A percentile compares a stretch with the other conserved stretches of the same genome.
Evolutionary conservation across 768 basidiomycete species (phyloP).

Genomic region (Pleurotus giganteus): DNA sequence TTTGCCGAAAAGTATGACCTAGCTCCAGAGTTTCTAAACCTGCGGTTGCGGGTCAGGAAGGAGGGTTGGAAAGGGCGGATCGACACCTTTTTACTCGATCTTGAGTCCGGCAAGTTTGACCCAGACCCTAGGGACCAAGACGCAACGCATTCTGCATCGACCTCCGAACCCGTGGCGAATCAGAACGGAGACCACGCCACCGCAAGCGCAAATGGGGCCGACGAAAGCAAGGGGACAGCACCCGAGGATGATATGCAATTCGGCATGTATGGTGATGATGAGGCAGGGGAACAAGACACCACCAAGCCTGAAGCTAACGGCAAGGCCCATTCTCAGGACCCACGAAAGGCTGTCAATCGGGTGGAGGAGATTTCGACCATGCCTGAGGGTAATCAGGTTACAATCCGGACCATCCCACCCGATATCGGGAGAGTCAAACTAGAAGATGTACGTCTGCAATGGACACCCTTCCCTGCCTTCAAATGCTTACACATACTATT

Average conservation of each 20-base stretch:
- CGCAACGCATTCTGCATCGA: conserved; percentile 40
- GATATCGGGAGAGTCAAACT: conserved; percentile 87
- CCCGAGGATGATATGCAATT: conserved; percentile 76
- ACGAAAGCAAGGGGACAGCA: conserved; percentile 50
- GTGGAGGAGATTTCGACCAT: conserved; percentile 71
- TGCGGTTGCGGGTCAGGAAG: conserved; percentile 78
- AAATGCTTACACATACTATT: conserved; percentile 2
- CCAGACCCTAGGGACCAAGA: conserved; percentile 67
- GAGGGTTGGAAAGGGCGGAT: conserved; percentile 81
- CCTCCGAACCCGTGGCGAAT: conserved; percentile 51
- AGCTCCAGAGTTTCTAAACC: conserved; percentile 59
- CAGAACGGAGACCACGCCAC: conserved; percentile 30
- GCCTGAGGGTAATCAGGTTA: conserved; percentile 85
- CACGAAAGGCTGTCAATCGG: conserved; percentile 45
- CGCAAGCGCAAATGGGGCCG: conserved; percentile 41
- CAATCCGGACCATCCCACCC: conserved; percentile 94
- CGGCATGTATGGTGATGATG: conserved; percentile 64
- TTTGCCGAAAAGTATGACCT: conserved; percentile 96
- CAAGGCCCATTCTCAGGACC: conserved; percentile 39
- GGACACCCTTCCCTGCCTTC: not conserved
- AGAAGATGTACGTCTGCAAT: conserved; percentile 62
- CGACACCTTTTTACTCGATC: conserved; percentile 70
- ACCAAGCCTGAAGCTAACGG: conserved; percentile 58
- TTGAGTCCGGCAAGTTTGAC: conserved; percentile 86
- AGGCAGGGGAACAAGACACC: conserved; percentile 23